Conservation (phyloP, 192 early-diverging fungal species). For the Coemansia furcata region DNA sequence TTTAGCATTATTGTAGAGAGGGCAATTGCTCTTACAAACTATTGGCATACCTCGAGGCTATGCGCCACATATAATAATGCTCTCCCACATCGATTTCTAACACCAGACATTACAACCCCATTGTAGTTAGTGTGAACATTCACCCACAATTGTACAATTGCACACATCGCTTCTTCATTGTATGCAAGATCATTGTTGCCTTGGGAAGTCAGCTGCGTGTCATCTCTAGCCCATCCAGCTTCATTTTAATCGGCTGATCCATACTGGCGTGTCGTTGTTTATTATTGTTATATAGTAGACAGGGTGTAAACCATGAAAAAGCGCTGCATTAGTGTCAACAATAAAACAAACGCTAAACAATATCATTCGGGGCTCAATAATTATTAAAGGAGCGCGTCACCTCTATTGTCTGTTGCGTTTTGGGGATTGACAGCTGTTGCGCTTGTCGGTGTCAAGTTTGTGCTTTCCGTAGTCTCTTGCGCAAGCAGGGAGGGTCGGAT, state of each 20-base stretch:
- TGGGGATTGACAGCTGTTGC: not conserved
- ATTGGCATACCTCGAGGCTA: not conserved
- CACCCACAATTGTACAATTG: constrained; percentile 13
- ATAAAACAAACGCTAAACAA: not conserved
- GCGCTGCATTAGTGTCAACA: not conserved
- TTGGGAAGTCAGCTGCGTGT: not conserved
- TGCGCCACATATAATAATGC: not conserved
- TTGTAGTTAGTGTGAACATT: not conserved
- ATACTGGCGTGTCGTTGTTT: not conserved
- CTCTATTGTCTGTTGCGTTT: not conserved
- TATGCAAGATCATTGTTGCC: not conserved
- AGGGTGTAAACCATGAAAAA: not conserved
- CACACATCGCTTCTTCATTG: not conserved
- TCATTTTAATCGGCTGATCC: not conserved
- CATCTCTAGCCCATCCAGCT: not conserved
- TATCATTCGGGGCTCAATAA: not conserved
- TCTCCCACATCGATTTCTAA: not conserved
- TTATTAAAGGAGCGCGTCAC: not conserved
- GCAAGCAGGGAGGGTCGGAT: no score
- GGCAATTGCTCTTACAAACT: not conserved
- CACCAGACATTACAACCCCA: not conserved
- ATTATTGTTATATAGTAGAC: not conserved
- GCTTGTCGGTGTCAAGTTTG: no score
- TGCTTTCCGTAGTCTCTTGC: no score
- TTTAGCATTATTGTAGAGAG: not conserved